These are phyloP conservation scores for Russula olivacea DNA, from an alignment of 768 basidiomycete species.

Conservation along the genomic window DNA sequence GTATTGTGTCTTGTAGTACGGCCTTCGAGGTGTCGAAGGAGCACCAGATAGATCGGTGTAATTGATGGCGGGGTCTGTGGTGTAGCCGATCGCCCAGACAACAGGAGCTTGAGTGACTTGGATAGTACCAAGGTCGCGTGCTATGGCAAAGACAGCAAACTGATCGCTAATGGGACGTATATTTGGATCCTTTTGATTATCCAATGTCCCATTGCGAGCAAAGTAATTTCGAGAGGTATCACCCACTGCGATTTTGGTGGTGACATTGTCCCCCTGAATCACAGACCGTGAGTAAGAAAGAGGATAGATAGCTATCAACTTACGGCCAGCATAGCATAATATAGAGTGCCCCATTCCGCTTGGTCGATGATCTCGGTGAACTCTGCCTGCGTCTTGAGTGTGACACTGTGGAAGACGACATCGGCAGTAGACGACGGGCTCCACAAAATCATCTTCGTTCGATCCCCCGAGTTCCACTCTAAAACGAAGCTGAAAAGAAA, in stretches of 20 bases:
- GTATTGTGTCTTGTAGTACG: conserved; percentile 40
- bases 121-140: conserved; percentile 29
- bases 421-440: background rate
- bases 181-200: conserved; percentile 7
- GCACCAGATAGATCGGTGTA: conserved; percentile 35
- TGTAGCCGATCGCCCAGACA: conserved; percentile 30
- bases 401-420: conserved; percentile 19
- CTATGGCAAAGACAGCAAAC: conserved; percentile 28
- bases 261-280: conserved; percentile 16
- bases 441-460: conserved; percentile 12
- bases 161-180: conserved; percentile 19
- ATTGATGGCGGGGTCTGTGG: conserved; percentile 28
- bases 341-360: conserved; percentile 24
- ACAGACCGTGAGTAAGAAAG: background rate
- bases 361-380: conserved; percentile 22
- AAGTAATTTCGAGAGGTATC: conserved; percentile 23
- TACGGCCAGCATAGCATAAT: conserved; percentile 23
- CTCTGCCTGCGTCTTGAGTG: background rate
- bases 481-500: background rate
- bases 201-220: conserved; percentile 18
- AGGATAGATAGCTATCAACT: background rate
- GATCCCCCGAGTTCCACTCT: conserved; percentile 28
- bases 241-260: conserved; percentile 22
- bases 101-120: conserved; percentile 23
- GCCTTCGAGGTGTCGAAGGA: conserved; percentile 37